Base-by-base conservation (phyloP, 2,329 filamentous ascomycete genomes). In the Fusarium sp. region DNA sequence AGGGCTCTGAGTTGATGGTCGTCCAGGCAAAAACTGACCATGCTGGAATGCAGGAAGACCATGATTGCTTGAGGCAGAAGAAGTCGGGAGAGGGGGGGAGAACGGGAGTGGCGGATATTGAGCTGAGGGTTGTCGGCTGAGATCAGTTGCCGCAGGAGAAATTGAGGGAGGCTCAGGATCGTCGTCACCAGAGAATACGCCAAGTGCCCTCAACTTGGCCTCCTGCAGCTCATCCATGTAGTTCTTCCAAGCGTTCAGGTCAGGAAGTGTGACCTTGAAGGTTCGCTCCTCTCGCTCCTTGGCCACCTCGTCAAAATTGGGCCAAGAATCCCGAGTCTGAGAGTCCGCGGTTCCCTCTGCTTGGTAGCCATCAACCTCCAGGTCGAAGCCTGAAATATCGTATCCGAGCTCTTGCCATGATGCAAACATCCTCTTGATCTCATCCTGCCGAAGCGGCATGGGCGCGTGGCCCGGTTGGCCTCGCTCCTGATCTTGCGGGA, bases 171-270 rank as follows among this genome's bases (percentile, higher is more conserved):
- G 84, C 31, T 85, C 84, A 13, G 91, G 90, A 61, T 97, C 94
- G 7, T 95, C 92, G 58, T 93, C 91, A 38, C 91, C 94, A 70
- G 94, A 88, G 20, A 91, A 95, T 14, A 98, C 97, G 74, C 97
- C 97, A 65, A 99, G 88, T 60, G 96, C 95, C 70, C 95, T 92
- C 62, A 99, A 87, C 84, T 98, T 99, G 70, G 96, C 95, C 84
- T 99, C 97, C 76, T 94, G 91, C 38, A 98, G 86, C 75, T 93
- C 92, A 64, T 93, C 90, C 68, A 95, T 93, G 82, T 98, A 98
- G 29, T 91, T 87, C 79, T 94, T 93, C 89, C 89, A 91, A 1
- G 88, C 88, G 80, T 92, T 91, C 71, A 93, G 84, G 78, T 94
- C 92, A 2, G 94, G 93, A 69, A 97, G 87, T 27, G 88, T 88